Evolutionary conservation across 2,329 filamentous ascomycete species (phyloP).

Genomic region (Talaromyces piceae): DNA sequence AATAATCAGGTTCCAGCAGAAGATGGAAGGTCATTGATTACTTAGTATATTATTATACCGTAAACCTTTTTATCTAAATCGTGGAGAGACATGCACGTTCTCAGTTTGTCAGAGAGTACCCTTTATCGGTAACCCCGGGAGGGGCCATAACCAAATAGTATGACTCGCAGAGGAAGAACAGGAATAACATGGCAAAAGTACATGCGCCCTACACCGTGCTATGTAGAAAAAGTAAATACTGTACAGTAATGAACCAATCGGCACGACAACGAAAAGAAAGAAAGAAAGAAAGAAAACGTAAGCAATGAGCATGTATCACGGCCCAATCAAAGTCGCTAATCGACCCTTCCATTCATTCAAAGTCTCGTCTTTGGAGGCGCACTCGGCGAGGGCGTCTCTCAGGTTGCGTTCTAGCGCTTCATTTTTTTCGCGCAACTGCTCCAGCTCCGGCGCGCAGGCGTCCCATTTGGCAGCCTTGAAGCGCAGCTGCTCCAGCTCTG

Average conservation of each 20-base stretch:
- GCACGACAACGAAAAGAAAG: neutral
- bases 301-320: neutral
- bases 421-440: constrained; percentile 8
- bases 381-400: constrained; percentile 7
- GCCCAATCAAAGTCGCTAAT: constrained; percentile 10
- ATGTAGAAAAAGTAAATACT: neutral
- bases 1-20: neutral
- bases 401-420: constrained; percentile 6
- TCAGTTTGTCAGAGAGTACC: too few species aligned
- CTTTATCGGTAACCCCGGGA: too few species aligned
- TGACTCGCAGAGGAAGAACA: too few species aligned
- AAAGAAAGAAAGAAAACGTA: neutral
- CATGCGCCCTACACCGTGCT: neutral
- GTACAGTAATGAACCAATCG: neutral
- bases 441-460: neutral
- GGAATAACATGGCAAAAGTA: neutral
- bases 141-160: too few species aligned
- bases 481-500: constrained; percentile 9
- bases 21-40: neutral
- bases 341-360: constrained; percentile 13
- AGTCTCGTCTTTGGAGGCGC: constrained; percentile 6
- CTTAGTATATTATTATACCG: too few species aligned
- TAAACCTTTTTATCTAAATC: too few species aligned
- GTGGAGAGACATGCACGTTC: too few species aligned
- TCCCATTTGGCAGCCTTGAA: constrained; percentile 4